phyloP scores from a whole-genome alignment of 768 basidiomycete genomes.

The Suillus bovinus region DNA sequence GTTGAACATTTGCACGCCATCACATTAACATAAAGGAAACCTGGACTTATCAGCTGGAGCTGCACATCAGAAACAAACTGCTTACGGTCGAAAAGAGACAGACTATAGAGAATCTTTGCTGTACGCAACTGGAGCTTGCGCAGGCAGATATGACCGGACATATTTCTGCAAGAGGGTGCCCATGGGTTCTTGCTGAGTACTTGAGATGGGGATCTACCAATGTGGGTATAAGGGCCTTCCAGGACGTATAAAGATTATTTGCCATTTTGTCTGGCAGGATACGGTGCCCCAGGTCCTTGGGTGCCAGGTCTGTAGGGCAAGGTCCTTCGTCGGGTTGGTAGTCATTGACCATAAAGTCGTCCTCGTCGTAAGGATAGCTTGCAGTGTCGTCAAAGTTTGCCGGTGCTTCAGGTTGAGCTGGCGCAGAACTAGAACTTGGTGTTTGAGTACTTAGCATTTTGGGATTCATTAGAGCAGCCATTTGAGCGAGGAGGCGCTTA shows the following conservation, averaged over 20 bases:
- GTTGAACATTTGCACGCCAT: conserved; percentile 24
- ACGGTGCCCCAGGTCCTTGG: background rate
- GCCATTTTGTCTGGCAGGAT: background rate
- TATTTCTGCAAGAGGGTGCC: background rate
- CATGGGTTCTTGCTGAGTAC: background rate
- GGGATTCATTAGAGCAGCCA: background rate
- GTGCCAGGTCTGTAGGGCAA: background rate
- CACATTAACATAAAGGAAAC: conserved; percentile 17
- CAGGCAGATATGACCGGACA: background rate
- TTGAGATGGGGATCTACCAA: background rate
- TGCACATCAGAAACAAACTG: background rate
- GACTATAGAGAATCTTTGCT: background rate
- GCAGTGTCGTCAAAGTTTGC: background rate
- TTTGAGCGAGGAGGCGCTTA: background rate
- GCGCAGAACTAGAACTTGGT: background rate
- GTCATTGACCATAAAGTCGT: background rate
- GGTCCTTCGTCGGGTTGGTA: background rate
- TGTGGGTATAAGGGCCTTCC: background rate
- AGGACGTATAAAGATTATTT: background rate
- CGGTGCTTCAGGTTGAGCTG: background rate
- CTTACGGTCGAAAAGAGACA: conserved; percentile 7
- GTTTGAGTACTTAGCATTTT: background rate
- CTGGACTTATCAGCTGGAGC: conserved; percentile 10
- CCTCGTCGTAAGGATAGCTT: background rate
- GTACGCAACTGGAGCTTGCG: background rate